Percentiles rank a stretch among this genome's conserved stretches.
Evolutionary conservation across 176 grass and related monocot species (phyloP).

Genomic region (Musa schizocarpa): DNA sequence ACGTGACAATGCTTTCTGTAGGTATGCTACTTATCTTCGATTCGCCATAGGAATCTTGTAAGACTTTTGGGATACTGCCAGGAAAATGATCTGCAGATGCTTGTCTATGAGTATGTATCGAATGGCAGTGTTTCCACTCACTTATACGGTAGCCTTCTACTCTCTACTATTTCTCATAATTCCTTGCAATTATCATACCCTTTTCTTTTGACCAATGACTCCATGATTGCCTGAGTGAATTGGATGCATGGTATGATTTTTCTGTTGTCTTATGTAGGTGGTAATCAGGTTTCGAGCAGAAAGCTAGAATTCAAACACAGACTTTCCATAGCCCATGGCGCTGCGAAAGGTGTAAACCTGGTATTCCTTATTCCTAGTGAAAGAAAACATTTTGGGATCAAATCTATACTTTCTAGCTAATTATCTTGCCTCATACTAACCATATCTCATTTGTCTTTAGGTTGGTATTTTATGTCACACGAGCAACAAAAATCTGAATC

Average conservation of each 20-base stretch:
- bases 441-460: neutral
- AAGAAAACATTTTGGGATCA: neutral
- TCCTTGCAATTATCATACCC: neutral
- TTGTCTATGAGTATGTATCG: constrained; percentile 84
- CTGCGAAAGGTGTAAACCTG: constrained; percentile 63
- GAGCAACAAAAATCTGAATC: neutral
- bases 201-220: neutral
- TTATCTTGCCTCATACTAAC: neutral
- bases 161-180: neutral
- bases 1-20: constrained; percentile 16
- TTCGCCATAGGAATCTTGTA: constrained; percentile 73
- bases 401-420: neutral
- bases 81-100: constrained; percentile 72
- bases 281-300: constrained; percentile 26
- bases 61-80: constrained; percentile 88
- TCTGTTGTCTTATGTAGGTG: constrained; percentile 26
- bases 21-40: constrained; percentile 52
- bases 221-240: neutral
- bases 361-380: constrained; percentile 12
- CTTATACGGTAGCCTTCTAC: constrained; percentile 61
- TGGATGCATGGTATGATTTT: neutral
- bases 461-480: neutral
- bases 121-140: constrained; percentile 73
- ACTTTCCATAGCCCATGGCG: constrained; percentile 85
- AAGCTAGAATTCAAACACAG: constrained; percentile 93